Evolutionary conservation across 2,329 filamentous ascomycete species (phyloP).

Genomic region (Alternaria postmessia): DNA sequence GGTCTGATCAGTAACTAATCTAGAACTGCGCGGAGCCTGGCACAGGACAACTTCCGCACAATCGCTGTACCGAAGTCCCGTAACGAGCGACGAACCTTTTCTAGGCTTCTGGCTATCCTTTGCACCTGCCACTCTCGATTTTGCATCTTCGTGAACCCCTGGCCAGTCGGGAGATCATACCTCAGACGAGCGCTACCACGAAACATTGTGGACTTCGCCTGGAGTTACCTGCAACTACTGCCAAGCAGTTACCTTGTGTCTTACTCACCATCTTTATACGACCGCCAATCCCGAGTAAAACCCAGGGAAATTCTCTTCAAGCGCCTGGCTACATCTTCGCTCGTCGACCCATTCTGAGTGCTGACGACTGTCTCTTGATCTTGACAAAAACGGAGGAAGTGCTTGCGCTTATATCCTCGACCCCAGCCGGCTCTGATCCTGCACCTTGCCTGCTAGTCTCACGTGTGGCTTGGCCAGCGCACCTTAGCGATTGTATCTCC

Average conservation of each 20-base stretch:
- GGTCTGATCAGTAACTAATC: conserved; percentile 38
- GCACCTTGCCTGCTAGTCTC: conserved; percentile 31
- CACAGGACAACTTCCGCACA: conserved; percentile 18
- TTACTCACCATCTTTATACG: conserved; percentile 33
- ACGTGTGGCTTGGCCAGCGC: conserved; percentile 34
- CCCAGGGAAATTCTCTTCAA: conserved; percentile 7
- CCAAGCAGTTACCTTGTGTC: conserved; percentile 23
- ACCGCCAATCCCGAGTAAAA: conserved; percentile 11
- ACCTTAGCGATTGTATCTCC: conserved; percentile 43
- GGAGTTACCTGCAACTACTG: conserved; percentile 23
- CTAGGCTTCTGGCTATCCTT: conserved; percentile 14
- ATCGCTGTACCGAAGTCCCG: conserved; percentile 26
- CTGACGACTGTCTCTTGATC: conserved; percentile 7
- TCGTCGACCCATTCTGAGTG: conserved; percentile 4
- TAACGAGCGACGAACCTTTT: conserved; percentile 18
- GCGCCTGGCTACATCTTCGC: conserved; percentile 8
- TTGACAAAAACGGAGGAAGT: conserved; percentile 18
- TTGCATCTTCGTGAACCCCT: conserved; percentile 10
- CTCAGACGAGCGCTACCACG: conserved; percentile 4
- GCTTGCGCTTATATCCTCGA: conserved; percentile 37
- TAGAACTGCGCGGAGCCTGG: conserved; percentile 16
- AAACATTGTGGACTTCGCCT: conserved; percentile 12
- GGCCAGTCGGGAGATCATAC: conserved; percentile 17
- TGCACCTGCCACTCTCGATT: conserved; percentile 24
- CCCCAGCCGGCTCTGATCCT: conserved; percentile 27